phyloP scores from a whole-genome alignment of 371 early-diverging fungal species.

The Umbelopsis sp. region DNA sequence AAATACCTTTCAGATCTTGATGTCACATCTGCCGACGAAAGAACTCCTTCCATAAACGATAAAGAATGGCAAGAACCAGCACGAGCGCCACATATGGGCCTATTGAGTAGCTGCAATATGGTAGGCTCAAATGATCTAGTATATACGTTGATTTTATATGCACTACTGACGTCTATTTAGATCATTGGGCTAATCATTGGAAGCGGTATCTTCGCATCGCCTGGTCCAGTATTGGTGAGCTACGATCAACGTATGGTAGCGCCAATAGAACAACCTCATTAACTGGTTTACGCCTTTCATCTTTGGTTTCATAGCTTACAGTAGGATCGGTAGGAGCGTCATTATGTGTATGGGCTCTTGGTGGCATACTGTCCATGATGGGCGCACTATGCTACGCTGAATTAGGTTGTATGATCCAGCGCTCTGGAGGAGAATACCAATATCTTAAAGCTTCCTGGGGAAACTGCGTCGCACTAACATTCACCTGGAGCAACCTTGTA shows the following conservation, averaged over 20 bases:
- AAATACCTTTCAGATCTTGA: not conserved
- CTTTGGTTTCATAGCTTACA: conserved; percentile 23
- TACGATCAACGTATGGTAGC: not conserved
- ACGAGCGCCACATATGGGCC: conserved; percentile 39
- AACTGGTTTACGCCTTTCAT: too few relatives aligned
- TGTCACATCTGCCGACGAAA: not conserved
- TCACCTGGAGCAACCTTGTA: conserved; percentile 39
- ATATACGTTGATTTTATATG: not conserved
- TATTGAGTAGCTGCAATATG: conserved; percentile 41
- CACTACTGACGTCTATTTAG: not conserved
- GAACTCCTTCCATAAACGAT: not conserved
- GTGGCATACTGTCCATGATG: conserved; percentile 56
- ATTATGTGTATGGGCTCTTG: conserved; percentile 54
- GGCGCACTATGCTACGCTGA: conserved; percentile 69
- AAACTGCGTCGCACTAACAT: conserved; percentile 35
- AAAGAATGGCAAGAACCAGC: not conserved
- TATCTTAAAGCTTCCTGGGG: conserved; percentile 41
- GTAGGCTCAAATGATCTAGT: conserved; percentile 22
- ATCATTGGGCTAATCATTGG: conserved; percentile 65
- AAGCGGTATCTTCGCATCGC: conserved; percentile 66
- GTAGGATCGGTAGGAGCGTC: conserved; percentile 53
- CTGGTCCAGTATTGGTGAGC: conserved; percentile 52
- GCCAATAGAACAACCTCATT: too few relatives aligned
- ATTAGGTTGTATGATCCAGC: conserved; percentile 65
- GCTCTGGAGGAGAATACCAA: conserved; percentile 53